These are phyloP conservation scores for Phylloboletellus chloephorus DNA, from an alignment of 1,284 basidiomycete species.

Conservation along the genomic window DNA sequence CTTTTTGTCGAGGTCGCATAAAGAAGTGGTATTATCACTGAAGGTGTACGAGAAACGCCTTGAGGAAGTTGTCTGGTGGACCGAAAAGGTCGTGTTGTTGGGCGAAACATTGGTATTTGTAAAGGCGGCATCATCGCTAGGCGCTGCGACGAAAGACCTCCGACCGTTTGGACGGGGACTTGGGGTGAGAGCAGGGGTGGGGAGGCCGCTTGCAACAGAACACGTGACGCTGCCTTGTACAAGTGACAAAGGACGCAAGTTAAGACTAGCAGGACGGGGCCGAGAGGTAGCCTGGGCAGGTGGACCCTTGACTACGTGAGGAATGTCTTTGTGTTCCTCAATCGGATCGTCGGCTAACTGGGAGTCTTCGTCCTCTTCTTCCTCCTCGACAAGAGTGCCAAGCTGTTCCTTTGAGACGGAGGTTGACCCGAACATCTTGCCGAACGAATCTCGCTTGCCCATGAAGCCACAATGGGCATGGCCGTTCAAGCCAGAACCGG, in stretches of 20 bases:
- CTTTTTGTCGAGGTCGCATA: conserved; percentile 15
- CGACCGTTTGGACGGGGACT: conserved; percentile 39
- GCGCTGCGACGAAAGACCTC: conserved; percentile 45
- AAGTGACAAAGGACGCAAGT: conserved; percentile 66
- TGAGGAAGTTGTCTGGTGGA: conserved; percentile 11
- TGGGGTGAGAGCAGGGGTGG: conserved; percentile 52
- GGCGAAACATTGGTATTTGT: conserved; percentile 24
- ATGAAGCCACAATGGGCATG: conserved; percentile 40
- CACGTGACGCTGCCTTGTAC: conserved; percentile 44
- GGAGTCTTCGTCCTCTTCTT: conserved; percentile 68
- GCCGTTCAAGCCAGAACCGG: conserved; percentile 39
- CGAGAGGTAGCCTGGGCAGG: conserved; percentile 37
- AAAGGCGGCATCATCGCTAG: conserved; percentile 28
- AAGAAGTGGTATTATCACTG: conserved; percentile 8
- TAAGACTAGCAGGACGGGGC: conserved; percentile 58
- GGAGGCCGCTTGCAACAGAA: conserved; percentile 37
- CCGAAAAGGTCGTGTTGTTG: conserved; percentile 10
- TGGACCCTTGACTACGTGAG: conserved; percentile 9
- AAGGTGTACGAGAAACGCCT: conserved; percentile 19
- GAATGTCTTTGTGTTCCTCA: conserved; percentile 10
- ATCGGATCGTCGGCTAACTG: conserved; percentile 12
- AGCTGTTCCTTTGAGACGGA: conserved; percentile 68
- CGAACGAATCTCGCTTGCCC: conserved; percentile 72
- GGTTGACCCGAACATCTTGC: conserved; percentile 55
- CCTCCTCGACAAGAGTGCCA: conserved; percentile 72